These are phyloP conservation scores for Hypoxylon sp. DNA, from an alignment of 2,329 filamentous ascomycete species.

Conservation along the genomic window DNA sequence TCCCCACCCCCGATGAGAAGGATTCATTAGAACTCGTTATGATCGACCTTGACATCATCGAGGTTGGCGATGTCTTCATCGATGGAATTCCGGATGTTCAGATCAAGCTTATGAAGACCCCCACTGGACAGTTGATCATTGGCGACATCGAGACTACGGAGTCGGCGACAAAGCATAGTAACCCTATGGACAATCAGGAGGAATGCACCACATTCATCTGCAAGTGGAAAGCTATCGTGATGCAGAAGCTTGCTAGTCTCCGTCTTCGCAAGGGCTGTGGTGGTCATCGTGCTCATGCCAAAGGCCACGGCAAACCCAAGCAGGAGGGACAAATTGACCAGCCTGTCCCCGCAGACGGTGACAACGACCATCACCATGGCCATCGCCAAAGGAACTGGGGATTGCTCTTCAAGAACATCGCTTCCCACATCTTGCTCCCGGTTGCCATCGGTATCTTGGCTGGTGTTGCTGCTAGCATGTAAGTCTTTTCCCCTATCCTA, in stretches of 20 bases:
- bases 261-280: slow-evolving; percentile 59
- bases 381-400: slow-evolving; percentile 59
- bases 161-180: slow-evolving; percentile 45
- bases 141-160: slow-evolving; percentile 61
- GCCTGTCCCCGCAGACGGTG: slow-evolving; percentile 45
- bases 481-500: slow-evolving; percentile 52
- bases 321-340: slow-evolving; percentile 5
- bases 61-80: slow-evolving; percentile 71
- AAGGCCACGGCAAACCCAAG: slow-evolving; percentile 35
- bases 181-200: slow-evolving; percentile 52
- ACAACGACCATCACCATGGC: slow-evolving; percentile 45
- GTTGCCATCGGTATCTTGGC: slow-evolving; percentile 78
- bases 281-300: slow-evolving; percentile 45
- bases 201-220: slow-evolving; percentile 64
- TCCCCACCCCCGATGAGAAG: slow-evolving; percentile 63
- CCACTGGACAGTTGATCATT: slow-evolving; percentile 69
- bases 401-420: slow-evolving; percentile 68
- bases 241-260: slow-evolving; percentile 59
- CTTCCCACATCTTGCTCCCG: slow-evolving; percentile 76
- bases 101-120: slow-evolving; percentile 74
- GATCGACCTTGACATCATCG: slow-evolving; percentile 71
- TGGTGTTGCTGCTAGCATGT: slow-evolving; percentile 77
- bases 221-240: slow-evolving; percentile 68
- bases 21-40: slow-evolving; percentile 67
- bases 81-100: slow-evolving; percentile 69